These are phyloP conservation scores for Mrakia blollopis DNA, from an alignment of 768 basidiomycete species.

Conservation along the genomic window DNA sequence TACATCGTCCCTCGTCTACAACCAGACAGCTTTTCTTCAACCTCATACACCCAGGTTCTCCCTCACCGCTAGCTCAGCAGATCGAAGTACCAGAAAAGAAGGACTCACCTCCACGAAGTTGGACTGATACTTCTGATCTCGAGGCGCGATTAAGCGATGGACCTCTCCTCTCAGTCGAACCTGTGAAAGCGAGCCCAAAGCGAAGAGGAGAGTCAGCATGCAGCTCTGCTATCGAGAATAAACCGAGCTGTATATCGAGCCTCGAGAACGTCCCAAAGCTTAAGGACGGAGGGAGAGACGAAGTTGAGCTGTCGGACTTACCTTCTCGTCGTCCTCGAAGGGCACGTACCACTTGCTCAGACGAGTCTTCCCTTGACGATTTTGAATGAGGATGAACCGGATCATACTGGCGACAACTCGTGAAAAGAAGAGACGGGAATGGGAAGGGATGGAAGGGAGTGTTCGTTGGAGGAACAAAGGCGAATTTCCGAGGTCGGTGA, in stretches of 20 bases:
- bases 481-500: not conserved
- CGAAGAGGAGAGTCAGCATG: not conserved
- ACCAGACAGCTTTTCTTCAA: no score
- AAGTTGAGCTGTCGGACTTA: conserved; percentile 41
- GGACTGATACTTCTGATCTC: conserved; percentile 98
- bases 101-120: conserved; percentile 91
- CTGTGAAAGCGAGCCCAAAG: conserved; percentile 46
- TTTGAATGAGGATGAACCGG: conserved; percentile 90
- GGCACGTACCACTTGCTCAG: conserved; percentile 98
- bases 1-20: no score
- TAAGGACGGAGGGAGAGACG: not conserved
- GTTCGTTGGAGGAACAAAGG: not conserved
- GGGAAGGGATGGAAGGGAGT: not conserved
- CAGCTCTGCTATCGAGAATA: not conserved
- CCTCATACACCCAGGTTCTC: not conserved
- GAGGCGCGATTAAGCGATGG: conserved; percentile 86
- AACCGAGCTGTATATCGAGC: not conserved
- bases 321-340: conserved; percentile 99
- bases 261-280: no score
- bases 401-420: conserved; percentile 61
- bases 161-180: conserved; percentile 93
- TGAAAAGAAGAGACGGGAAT: not conserved
- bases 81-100: not conserved
- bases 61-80: not conserved
- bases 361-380: conserved; percentile 85